Conservation (phyloP, 768 basidiomycete genomes). For the Pisolithus tinctorius region DNA sequence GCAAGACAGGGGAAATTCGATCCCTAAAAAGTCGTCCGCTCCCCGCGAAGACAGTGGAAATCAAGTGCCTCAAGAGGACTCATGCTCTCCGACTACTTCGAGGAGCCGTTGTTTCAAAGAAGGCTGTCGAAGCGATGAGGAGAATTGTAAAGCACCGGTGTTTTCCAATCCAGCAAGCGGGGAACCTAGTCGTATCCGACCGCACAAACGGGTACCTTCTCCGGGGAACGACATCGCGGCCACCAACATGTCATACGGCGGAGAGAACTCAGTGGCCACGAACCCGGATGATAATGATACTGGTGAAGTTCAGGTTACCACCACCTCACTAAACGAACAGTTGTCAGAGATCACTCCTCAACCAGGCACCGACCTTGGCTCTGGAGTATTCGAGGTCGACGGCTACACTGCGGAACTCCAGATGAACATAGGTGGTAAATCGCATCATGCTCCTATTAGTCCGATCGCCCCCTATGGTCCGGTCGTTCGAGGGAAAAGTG, state of each 20-base stretch:
- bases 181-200: too few relatives aligned
- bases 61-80: too few relatives aligned
- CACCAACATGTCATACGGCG: neutral
- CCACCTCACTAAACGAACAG: neutral
- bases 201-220: too few relatives aligned
- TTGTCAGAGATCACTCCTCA: neutral
- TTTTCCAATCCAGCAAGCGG: too few relatives aligned
- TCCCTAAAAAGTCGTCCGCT: too few relatives aligned
- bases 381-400: neutral
- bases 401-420: neutral
- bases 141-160: too few relatives aligned
- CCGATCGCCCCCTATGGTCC: neutral
- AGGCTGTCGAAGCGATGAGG: too few relatives aligned
- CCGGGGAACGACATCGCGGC: too few relatives aligned
- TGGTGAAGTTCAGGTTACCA: neutral
- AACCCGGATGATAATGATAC: neutral
- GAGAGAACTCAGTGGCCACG: neutral
- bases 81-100: too few relatives aligned
- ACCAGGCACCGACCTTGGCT: neutral
- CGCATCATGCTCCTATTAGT: neutral
- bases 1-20: too few relatives aligned
- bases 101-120: too few relatives aligned
- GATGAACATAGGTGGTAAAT: neutral
- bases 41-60: too few relatives aligned
- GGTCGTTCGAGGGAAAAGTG: neutral